Evolutionary conservation across 2,329 filamentous ascomycete species (phyloP).

Genomic region (Aspergillus sp.): DNA sequence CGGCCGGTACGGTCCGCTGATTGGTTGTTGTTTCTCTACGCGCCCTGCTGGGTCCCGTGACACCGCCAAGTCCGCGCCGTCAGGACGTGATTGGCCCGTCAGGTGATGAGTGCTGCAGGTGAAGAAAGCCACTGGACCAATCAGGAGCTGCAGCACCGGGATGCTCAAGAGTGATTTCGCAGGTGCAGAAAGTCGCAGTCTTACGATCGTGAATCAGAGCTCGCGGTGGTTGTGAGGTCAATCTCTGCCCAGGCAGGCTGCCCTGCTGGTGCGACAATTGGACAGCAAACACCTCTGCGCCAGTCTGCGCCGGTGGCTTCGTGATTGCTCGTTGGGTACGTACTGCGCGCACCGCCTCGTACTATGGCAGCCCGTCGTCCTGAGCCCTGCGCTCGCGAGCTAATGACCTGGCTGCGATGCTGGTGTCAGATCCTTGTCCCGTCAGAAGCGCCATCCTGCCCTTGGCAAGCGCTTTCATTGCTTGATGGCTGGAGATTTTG

Average conservation of each 20-base stretch:
- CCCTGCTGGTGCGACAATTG: conserved; percentile 13
- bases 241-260: neutral
- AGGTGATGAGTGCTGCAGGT: conserved; percentile 26
- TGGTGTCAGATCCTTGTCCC: conserved; percentile 13
- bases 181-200: neutral
- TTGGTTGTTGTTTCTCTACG: conserved; percentile 15
- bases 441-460: conserved; percentile 27
- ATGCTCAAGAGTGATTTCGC: neutral
- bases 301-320: neutral
- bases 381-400: conserved; percentile 22
- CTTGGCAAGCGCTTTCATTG: conserved; percentile 32
- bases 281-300: neutral
- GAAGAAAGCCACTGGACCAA: conserved; percentile 24
- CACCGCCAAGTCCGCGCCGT: conserved; percentile 4
- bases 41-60: conserved; percentile 21
- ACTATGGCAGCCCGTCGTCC: neutral
- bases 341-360: neutral
- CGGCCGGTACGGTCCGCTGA: neutral
- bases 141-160: neutral
- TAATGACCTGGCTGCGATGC: conserved; percentile 25
- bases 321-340: conserved; percentile 31
- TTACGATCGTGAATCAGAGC: conserved; percentile 2
- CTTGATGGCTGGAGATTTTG: conserved; percentile 30
- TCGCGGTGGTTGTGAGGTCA: neutral
- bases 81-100: conserved; percentile 16